Evolutionary conservation across 257 asterid species (phyloP).

Genomic region (Gentiana dahurica): DNA sequence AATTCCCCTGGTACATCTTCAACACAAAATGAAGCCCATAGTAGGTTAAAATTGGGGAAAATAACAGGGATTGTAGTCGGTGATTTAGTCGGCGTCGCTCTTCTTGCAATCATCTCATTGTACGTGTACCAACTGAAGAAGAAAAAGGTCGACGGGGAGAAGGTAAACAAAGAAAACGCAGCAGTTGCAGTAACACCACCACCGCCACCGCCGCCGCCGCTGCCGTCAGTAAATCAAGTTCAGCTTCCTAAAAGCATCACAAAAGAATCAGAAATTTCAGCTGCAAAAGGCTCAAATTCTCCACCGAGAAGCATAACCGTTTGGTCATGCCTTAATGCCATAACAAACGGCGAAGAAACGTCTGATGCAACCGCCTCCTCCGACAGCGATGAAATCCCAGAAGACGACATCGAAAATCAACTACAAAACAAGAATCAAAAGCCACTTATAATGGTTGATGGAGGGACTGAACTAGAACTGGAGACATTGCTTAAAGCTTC

Average conservation of each 20-base stretch:
- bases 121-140: conserved; percentile 39
- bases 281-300: conserved; percentile 17
- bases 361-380: conserved; percentile 47
- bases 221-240: no score
- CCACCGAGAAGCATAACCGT: conserved; percentile 11
- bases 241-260: conserved; percentile 16
- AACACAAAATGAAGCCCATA: conserved; percentile 23
- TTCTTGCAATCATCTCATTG: conserved; percentile 45
- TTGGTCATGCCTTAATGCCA: conserved; percentile 47
- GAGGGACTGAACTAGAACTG: conserved; percentile 49
- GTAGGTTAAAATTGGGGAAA: conserved; percentile 45
- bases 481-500: conserved; percentile 79
- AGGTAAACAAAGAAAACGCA: conserved; percentile 14
- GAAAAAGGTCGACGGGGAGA: conserved; percentile 17
- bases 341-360: conserved; percentile 38
- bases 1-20: conserved; percentile 19
- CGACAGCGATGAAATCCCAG: conserved; percentile 39
- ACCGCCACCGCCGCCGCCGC: no score
- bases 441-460: conserved; percentile 69
- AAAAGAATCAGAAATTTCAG: conserved; percentile 23
- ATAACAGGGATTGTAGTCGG: conserved; percentile 57
- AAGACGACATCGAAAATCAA: conserved; percentile 10
- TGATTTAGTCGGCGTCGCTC: conserved; percentile 60
- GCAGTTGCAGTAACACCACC: conserved; percentile 3
- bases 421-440: conserved; percentile 23